Conservation (phyloP, 306 rosid species). For the Castanospermum australe region DNA sequence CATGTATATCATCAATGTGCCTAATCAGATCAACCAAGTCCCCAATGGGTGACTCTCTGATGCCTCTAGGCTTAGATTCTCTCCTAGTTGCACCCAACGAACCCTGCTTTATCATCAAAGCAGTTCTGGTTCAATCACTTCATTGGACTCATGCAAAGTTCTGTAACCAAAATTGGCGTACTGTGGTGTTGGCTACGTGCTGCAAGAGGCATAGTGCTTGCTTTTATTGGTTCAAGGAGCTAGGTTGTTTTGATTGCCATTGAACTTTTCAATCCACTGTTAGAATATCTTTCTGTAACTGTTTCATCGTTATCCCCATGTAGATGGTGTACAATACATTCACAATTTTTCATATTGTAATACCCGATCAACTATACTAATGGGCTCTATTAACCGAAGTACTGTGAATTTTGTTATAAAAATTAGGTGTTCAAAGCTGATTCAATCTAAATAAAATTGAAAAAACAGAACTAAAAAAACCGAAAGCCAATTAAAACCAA, state of each 20-base stretch:
- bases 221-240: conserved; percentile 17
- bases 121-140: background rate
- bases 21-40: conserved; percentile 18
- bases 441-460: no score
- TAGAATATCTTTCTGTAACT: conserved; percentile 5
- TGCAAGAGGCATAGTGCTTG: background rate
- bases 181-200: background rate
- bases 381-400: background rate
- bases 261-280: background rate
- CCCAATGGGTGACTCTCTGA: conserved; percentile 1
- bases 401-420: background rate
- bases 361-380: background rate
- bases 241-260: conserved; percentile 16
- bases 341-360: background rate
- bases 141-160: conserved; percentile 14
- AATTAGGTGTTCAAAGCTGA: no score
- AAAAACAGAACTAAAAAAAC: no score
- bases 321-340: conserved; percentile 14
- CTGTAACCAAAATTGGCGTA: conserved; percentile 25
- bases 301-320: background rate
- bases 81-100: conserved; percentile 10
- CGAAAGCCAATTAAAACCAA: no score
- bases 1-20: conserved; percentile 15
- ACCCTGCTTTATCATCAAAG: conserved; percentile 17
- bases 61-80: conserved; percentile 27